phyloP scores from a whole-genome alignment of 2,329 filamentous ascomycete genomes.

The Apiospora malaysiana region DNA sequence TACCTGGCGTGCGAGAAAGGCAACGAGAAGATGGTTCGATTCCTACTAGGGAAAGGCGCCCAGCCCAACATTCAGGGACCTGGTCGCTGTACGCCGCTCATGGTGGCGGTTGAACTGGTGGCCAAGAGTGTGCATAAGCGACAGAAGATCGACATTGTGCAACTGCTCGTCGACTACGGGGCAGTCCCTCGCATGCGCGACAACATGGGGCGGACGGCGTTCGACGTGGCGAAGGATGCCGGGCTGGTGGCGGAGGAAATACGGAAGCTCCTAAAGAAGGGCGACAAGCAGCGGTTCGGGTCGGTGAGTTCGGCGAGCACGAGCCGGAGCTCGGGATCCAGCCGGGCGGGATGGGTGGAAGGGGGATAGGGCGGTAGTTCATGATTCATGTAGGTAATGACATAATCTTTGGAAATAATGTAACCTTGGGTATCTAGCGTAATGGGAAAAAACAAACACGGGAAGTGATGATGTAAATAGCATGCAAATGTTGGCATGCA shows the following conservation, averaged over 20 bases:
- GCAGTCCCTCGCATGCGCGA: constrained; percentile 33
- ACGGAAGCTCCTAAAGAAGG: constrained; percentile 28
- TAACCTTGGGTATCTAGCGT: background rate
- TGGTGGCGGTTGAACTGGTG: constrained; percentile 35
- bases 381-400: background rate
- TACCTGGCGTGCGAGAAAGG: constrained; percentile 37
- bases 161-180: constrained; percentile 30
- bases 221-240: constrained; percentile 30
- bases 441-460: background rate
- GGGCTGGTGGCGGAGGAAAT: constrained; percentile 31
- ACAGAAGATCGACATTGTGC: constrained; percentile 28
- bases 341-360: background rate
- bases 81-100: constrained; percentile 33
- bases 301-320: background rate
- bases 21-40: constrained; percentile 37
- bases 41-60: constrained; percentile 31
- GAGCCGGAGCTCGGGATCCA: background rate
- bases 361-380: background rate
- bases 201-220: constrained; percentile 27
- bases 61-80: constrained; percentile 34
- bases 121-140: constrained; percentile 32
- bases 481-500: background rate
- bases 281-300: background rate
- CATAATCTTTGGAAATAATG: background rate
- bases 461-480: background rate